Evolutionary conservation across 169 alveolate species (phyloP), one percentile per base, ranked within the genome.

Genomic region (Cryptosporidium sp.): DNA sequence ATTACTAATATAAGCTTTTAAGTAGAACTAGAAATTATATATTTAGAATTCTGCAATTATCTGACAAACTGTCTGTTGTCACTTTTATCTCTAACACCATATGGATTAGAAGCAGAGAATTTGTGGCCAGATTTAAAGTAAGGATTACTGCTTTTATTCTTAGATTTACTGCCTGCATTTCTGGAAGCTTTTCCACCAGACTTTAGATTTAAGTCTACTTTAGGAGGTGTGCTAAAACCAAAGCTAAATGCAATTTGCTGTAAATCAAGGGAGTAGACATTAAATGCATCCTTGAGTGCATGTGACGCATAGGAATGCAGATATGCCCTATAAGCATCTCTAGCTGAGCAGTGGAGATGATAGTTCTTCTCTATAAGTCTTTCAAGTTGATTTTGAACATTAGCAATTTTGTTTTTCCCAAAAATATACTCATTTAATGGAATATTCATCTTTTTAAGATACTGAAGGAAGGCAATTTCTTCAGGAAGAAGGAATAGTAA

Each of bases 281-380:
- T 98, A 84, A 97, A 99, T 70, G 97, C 96, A 71, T 98, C 99
- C 92, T 98, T 98, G 70, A 95, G 95, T 26, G 97, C 95, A 84
- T 98, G 99, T 18, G 99, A 96, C 41, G 98, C 95, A 71, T 98
- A 98, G 14, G 99, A 98, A 86, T 95, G 98, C 59, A 97, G 93
- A 91, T 97, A 98, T 9, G 99, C 95, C 86, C 97, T 94, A 93
- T 97, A 98, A 14, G 99, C 99, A 73, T 98, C 99, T 86, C 98
- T 95, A 0, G 99, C 99, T 74, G 99, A 94, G 71, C 98, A 94
- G 92, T 97, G 98, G 52, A 99, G 94, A 92, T 96, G 98, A 84
- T 97, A 98, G 94, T 98, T 98, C 92, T 97, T 98, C 85, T 98
- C 99, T 35, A 99, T 97, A 51, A 99, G 96, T 62, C 98, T 95